Percentiles rank a stretch among this genome's conserved stretches.
phyloP scores from a whole-genome alignment of 129 eudicot genomes.

The Flaveria sonorensis region DNA sequence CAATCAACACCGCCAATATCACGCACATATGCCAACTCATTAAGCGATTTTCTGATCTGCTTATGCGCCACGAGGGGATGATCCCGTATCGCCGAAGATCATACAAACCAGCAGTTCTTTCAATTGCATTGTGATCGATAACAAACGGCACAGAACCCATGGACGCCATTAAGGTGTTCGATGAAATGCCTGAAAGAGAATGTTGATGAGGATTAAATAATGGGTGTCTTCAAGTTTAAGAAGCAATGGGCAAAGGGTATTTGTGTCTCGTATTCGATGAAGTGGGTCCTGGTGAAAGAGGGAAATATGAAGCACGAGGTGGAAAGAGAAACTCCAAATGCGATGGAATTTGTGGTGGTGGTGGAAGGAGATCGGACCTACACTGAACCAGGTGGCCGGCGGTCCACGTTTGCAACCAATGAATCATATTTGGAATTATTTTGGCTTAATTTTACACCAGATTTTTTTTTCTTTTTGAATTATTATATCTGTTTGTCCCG shows the following conservation, averaged over 20 bases:
- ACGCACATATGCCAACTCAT: conserved; percentile 27
- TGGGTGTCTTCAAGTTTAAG: not conserved
- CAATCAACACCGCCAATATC: not conserved
- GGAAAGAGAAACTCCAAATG: conserved; percentile 6
- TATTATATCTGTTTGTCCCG: too few relatives aligned
- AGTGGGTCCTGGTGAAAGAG: conserved; percentile 18
- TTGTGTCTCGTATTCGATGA: conserved; percentile 9
- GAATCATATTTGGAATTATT: conserved; percentile 12
- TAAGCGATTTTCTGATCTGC: conserved; percentile 35
- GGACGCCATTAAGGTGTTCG: conserved; percentile 53
- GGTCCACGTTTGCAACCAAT: conserved; percentile 3
- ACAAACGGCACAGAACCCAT: conserved; percentile 51
- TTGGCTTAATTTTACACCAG: conserved; percentile 1
- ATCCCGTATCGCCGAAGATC: conserved; percentile 24
- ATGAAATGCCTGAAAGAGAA: conserved; percentile 13
- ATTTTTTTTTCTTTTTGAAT: too few relatives aligned
- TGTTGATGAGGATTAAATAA: not conserved
- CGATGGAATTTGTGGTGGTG: conserved; percentile 22
- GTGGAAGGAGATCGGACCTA: conserved; percentile 17
- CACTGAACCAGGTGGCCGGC: conserved; percentile 12
- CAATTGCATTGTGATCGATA: conserved; percentile 46
- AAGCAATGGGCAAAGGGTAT: conserved; percentile 10
- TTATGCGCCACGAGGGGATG: conserved; percentile 16
- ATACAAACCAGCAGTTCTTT: conserved; percentile 37
- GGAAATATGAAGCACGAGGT: conserved; percentile 29